phyloP scores from a whole-genome alignment of 768 basidiomycete species.

The Russula brevipes region DNA sequence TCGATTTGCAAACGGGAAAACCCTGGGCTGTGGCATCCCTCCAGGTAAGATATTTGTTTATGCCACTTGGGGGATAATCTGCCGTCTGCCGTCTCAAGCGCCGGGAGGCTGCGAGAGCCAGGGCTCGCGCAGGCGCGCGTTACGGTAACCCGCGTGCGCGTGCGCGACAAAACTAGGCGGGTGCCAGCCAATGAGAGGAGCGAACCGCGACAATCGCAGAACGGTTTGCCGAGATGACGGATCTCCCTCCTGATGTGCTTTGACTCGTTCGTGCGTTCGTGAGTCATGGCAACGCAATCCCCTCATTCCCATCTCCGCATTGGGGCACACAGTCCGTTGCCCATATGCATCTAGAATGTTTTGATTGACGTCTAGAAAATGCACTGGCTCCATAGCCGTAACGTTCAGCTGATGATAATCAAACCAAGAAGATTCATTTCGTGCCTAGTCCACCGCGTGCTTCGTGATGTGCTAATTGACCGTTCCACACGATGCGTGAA shows the following conservation, averaged over 20 bases:
- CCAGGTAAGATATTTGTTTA: background rate
- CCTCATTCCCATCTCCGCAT: slow-evolving; percentile 7
- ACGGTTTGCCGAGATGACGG: slow-evolving; percentile 7
- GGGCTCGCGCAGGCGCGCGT: background rate
- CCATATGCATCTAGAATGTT: background rate
- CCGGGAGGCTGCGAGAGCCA: background rate
- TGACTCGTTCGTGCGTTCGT: background rate
- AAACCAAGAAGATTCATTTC: background rate
- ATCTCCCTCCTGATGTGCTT: background rate
- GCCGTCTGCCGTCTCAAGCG: slow-evolving; percentile 10
- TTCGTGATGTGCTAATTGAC: background rate
- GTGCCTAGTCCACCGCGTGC: slow-evolving; percentile 1
- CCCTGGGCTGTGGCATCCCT: slow-evolving; percentile 1
- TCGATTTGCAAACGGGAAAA: background rate
- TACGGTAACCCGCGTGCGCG: background rate
- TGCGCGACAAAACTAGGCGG: background rate
- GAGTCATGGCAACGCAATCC: slow-evolving; percentile 13
- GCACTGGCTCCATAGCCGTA: background rate
- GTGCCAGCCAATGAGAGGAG: background rate
- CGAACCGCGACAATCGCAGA: slow-evolving; percentile 2
- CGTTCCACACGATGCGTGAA: slow-evolving; percentile 4
- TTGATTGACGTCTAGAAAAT: background rate
- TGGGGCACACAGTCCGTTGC: background rate
- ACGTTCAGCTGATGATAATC: background rate
- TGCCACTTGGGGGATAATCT: slow-evolving; percentile 17